Evolutionary conservation across 495 filamentous ascomycete species (phyloP).

Genomic region (Bryoglossum gracile): DNA sequence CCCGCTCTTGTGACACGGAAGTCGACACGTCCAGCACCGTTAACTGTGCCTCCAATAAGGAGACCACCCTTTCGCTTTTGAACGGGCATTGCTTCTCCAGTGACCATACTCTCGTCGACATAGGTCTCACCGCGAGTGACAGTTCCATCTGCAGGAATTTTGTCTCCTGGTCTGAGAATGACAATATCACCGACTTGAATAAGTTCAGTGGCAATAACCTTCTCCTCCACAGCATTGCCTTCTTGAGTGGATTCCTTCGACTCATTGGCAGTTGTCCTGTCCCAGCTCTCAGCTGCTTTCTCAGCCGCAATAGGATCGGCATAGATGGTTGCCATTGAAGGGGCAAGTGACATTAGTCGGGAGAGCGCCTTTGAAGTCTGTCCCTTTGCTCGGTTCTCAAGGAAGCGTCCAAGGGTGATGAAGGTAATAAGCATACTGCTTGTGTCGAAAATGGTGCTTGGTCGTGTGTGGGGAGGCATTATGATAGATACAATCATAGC

Average conservation of each 20-base stretch:
- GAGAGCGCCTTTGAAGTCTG: constrained; percentile 94
- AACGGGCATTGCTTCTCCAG: constrained; percentile 90
- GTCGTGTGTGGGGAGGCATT: constrained; percentile 60
- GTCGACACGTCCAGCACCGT: constrained; percentile 83
- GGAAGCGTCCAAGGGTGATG: constrained; percentile 81
- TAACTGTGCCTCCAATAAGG: constrained; percentile 94
- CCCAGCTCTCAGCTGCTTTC: constrained; percentile 79
- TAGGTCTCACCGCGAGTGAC: constrained; percentile 87
- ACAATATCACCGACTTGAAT: constrained; percentile 94
- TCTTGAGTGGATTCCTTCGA: constrained; percentile 33
- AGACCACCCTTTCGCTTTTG: constrained; percentile 73
- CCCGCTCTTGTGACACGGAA: constrained; percentile 91
- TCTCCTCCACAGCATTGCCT: constrained; percentile 65
- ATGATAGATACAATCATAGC: constrained; percentile 79
- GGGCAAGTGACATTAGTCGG: constrained; percentile 89
- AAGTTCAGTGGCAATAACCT: constrained; percentile 83
- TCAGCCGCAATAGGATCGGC: constrained; percentile 92
- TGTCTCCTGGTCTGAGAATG: constrained; percentile 87
- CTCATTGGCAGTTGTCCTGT: constrained; percentile 29
- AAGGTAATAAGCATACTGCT: constrained; percentile 99
- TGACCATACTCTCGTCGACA: constrained; percentile 98
- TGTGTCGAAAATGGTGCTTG: constrained; percentile 89
- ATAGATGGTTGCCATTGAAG: constrained; percentile 96
- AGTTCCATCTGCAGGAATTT: constrained; percentile 88
- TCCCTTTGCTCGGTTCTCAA: constrained; percentile 94